Evolutionary conservation across 345 rosid species (phyloP), one percentile per base, ranked within the genome.

Genomic region (Salix viminalis): DNA sequence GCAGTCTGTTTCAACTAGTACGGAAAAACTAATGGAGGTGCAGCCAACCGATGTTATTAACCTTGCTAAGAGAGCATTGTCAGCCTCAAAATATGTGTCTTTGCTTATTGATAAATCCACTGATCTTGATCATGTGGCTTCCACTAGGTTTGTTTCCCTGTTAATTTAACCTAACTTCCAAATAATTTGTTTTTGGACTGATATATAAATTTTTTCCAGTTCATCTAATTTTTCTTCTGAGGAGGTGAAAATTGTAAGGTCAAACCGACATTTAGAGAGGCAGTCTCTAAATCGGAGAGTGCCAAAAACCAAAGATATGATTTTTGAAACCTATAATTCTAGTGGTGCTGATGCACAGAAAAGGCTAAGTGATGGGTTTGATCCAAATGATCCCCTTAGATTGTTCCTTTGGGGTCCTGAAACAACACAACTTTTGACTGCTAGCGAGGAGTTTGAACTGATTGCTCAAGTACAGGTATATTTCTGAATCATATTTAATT

Each of bases 391-490:
- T 83, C 88, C 94, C n/a, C 88, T 94, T 32, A 88, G 88, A 62
- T 82, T 89, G 77, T 94, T 94, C 82, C 86, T 94, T 81, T 81
- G 91, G 90, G 89, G 94, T 64, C 93, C 92, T 66, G 93, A 91
- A 86, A 90, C 97, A 14, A 91, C 79, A 76, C 89, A 86, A 77
- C 94, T 94, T 75, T 81, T 94, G 85, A 90, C 92, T 67, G 87
- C 83, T 70, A 78, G 90, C 75, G 92, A 91, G 82, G 98, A 92
- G 85, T 88, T 82, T 77, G 91, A 89, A 71, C 77, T 92, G 80
- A 78, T 91, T 78, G 68, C 77, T 76, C 91, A 89, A 79, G 84
- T 92, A 78, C 97, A 90, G 97, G 98, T 91, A 39, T 73, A 50
- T 79, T 44, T 62, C 69, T 69, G 39, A 77, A 67, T 67, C 68